These are phyloP conservation scores for Babesia caballi DNA, from an alignment of 169 alveolate genomes.

Conservation along the genomic window DNA sequence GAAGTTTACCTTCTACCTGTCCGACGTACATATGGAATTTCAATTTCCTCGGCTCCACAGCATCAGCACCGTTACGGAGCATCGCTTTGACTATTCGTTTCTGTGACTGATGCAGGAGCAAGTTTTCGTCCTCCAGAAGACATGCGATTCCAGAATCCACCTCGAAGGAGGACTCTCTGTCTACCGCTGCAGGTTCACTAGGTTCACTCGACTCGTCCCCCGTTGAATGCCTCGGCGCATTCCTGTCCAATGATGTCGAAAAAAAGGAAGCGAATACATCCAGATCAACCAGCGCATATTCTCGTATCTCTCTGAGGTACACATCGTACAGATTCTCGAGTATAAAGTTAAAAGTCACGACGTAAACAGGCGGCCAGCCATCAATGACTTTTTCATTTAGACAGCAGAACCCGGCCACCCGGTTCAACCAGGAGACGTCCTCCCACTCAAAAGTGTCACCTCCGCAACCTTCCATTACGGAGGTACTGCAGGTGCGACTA, in stretches of 20 bases:
- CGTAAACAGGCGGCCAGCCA: constrained; percentile 26
- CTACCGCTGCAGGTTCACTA: too few species aligned
- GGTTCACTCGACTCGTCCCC: too few species aligned
- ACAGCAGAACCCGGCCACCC: constrained; percentile 36
- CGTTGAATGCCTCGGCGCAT: too few species aligned
- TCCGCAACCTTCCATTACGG: neutral
- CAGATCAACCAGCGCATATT: constrained; percentile 9
- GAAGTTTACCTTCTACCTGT: neutral
- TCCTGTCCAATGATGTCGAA: neutral
- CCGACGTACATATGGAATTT: constrained; percentile 25
- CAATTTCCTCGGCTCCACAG: neutral
- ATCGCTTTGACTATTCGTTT: neutral
- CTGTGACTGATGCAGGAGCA: neutral
- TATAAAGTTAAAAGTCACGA: constrained; percentile 7
- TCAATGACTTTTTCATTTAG: neutral
- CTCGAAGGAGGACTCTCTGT: neutral
- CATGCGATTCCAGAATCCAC: neutral
- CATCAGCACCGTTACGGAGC: neutral
- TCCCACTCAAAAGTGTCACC: neutral
- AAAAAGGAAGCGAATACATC: constrained; percentile 7
- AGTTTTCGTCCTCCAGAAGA: constrained; percentile 6
- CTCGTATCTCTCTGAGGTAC: constrained; percentile 14
- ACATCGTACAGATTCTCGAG: constrained; percentile 13
- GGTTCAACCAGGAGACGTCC: neutral
- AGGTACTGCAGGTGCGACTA: neutral